phyloP scores from a whole-genome alignment of 768 basidiomycete species.

The Termitomyces sp. region DNA sequence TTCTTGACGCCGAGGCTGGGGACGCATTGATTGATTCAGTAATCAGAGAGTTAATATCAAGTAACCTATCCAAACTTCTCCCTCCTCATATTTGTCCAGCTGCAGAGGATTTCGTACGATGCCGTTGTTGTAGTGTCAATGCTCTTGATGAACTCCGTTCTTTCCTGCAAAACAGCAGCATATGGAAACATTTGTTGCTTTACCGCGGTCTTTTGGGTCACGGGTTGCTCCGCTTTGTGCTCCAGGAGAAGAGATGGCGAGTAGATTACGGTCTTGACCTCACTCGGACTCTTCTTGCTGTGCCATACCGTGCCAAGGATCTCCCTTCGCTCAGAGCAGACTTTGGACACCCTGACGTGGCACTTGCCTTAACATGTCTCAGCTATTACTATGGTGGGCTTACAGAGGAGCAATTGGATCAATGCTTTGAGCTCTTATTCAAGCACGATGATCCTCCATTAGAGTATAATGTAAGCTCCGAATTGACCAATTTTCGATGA shows the following conservation, averaged over 20 bases:
- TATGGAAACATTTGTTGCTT: slow-evolving; percentile 33
- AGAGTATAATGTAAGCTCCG: slow-evolving; percentile 27
- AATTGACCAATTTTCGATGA: neutral
- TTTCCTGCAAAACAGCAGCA: slow-evolving; percentile 1
- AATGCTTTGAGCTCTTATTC: slow-evolving; percentile 30
- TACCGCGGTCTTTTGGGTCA: slow-evolving; percentile 38
- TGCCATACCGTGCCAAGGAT: slow-evolving; percentile 52
- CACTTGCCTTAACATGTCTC: slow-evolving; percentile 38
- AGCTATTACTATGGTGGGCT: slow-evolving; percentile 46
- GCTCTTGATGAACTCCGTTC: slow-evolving; percentile 9
- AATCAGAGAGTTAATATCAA: slow-evolving; percentile 15
- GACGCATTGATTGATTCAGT: slow-evolving; percentile 11
- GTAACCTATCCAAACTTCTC: slow-evolving; percentile 15
- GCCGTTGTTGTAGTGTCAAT: neutral
- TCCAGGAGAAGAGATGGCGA: slow-evolving; percentile 38
- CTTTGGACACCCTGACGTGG: slow-evolving; percentile 48
- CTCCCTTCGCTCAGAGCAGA: slow-evolving; percentile 38
- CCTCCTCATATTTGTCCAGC: slow-evolving; percentile 11
- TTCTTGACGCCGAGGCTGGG: slow-evolving; percentile 14
- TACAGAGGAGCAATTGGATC: slow-evolving; percentile 26
- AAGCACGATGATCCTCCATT: slow-evolving; percentile 33
- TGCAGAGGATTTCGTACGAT: slow-evolving; percentile 19
- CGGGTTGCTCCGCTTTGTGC: slow-evolving; percentile 31
- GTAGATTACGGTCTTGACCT: slow-evolving; percentile 46
- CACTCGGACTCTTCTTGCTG: slow-evolving; percentile 38